Percentiles rank a stretch among this genome's conserved stretches.
These are phyloP conservation scores for Brassica rapa DNA, from an alignment of 345 rosid species.

Conservation along the genomic window DNA sequence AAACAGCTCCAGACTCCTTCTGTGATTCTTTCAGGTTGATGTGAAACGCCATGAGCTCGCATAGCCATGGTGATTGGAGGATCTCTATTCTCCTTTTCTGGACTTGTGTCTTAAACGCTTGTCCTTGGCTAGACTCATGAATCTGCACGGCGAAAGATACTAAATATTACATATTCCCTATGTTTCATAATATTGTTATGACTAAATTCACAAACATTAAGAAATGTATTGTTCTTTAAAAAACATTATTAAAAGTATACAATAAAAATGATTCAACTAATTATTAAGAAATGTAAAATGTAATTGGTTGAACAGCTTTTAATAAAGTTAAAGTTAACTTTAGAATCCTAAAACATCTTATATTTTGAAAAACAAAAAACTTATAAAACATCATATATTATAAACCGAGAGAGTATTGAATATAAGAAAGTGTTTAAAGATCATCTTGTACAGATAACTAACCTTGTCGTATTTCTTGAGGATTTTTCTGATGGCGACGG, in stretches of 20 bases:
- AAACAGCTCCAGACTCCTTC: slow-evolving; percentile 38
- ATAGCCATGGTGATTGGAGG: slow-evolving; percentile 93
- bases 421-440: neutral
- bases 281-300: no score
- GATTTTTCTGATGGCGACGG: slow-evolving; percentile 81
- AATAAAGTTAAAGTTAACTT: no score
- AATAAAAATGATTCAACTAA: no score
- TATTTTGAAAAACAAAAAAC: no score
- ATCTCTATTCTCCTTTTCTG: slow-evolving; percentile 85
- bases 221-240: no score
- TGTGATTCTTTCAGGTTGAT: slow-evolving; percentile 70
- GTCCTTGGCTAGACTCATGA: slow-evolving; percentile 93
- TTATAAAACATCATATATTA: no score
- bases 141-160: slow-evolving; percentile 48
- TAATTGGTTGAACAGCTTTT: no score
- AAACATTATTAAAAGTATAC: no score
- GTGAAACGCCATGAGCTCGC: slow-evolving; percentile 91
- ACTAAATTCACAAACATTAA: no score
- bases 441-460: neutral
- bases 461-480: slow-evolving; percentile 97
- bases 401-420: neutral
- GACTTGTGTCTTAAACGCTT: slow-evolving; percentile 79
- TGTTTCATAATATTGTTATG: no score
- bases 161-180: neutral
- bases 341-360: no score